Base-by-base conservation (phyloP, 148 eudicot species). In the Persicaria tinctoria region DNA sequence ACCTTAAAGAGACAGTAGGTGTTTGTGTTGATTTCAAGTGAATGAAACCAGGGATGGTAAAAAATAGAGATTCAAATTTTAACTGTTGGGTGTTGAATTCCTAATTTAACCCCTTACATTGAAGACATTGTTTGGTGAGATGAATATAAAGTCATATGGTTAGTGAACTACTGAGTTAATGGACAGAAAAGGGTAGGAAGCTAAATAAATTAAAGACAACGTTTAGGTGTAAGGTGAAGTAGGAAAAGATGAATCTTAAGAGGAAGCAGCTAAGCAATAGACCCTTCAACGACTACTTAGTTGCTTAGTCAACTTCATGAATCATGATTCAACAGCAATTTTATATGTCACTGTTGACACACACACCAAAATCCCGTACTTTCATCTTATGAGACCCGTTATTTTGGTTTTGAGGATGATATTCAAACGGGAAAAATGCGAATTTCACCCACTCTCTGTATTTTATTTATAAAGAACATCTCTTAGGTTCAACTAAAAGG, bases 251-350 rank as follows among this genome's bases (percentile, higher is more conserved):
- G 72, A 49, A 57, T 71, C 20, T 8, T 49, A 49, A 49, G 75
- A 75, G n/a, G 46, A 71, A 71, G 38, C 48, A 79, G 72, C 71
- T 57, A 17, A 23, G 70, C 46, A 75, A 71, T 46, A 50, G 74
- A 55, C 75, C 60, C 11, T 56, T 77, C 78, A 83, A 77, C 82
- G 74, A 78, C 79, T 80, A 46, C 68, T 76, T 82, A 68, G 89
- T 84, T 86, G 80, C 55, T 14, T 68, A 45, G 79, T 86, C 87
- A 81, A 82, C 78, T 76, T 82, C 82, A 51, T 66, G 6, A 66
- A 32, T 32, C 41, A 32, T 50, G 70, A 66, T 18, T 38, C 46
- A 14, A 63, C 23, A 45, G 7, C 7, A 8, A 63, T 32, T 32
- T 32, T 32, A 32, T 18, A 63, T 6, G 46, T 63, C 16, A 8